These are phyloP conservation scores for Hymenoscyphus salicellus DNA, from an alignment of 2,329 filamentous ascomycete genomes.

Conservation along the genomic window DNA sequence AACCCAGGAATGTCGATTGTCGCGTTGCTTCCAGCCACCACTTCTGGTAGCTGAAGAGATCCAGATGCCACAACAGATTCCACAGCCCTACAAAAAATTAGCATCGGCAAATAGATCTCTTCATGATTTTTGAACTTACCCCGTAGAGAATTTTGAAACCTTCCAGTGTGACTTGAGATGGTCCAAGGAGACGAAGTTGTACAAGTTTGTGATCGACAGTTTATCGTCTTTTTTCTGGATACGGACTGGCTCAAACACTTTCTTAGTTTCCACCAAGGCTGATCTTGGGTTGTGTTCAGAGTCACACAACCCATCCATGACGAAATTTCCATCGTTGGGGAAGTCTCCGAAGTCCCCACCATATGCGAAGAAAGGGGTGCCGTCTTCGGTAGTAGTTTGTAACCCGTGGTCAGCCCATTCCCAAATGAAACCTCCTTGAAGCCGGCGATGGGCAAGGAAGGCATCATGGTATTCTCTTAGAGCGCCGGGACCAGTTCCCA, in stretches of 20 bases:
- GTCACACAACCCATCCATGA: conserved; percentile 58
- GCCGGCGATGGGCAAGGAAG: conserved; percentile 49
- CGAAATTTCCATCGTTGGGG: conserved; percentile 59
- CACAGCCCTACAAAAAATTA: neutral
- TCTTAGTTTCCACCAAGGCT: conserved; percentile 55
- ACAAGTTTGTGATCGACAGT: conserved; percentile 44
- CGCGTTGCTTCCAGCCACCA: conserved; percentile 11
- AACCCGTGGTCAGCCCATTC: conserved; percentile 64
- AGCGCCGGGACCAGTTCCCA: conserved; percentile 58
- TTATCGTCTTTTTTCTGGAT: conserved; percentile 14
- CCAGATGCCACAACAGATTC: conserved; percentile 8
- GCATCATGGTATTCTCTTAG: conserved; percentile 55
- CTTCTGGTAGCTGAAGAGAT: conserved; percentile 5
- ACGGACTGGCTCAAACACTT: conserved; percentile 53
- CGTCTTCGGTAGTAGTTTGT: conserved; percentile 43
- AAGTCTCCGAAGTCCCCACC: conserved; percentile 61
- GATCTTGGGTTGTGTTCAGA: conserved; percentile 56
- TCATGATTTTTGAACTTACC: conserved; percentile 1
- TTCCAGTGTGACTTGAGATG: conserved; percentile 39
- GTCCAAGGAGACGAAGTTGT: conserved; percentile 53
- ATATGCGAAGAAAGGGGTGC: conserved; percentile 53
- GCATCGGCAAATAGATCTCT: neutral
- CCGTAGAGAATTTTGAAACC: conserved; percentile 4
- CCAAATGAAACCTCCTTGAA: conserved; percentile 59
- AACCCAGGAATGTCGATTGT: conserved; percentile 39